A percentile compares a stretch with the other conserved stretches of the same genome.
Evolutionary conservation across 2,329 filamentous ascomycete genomes (phyloP).

Genomic region (Aspergillus ustus): DNA sequence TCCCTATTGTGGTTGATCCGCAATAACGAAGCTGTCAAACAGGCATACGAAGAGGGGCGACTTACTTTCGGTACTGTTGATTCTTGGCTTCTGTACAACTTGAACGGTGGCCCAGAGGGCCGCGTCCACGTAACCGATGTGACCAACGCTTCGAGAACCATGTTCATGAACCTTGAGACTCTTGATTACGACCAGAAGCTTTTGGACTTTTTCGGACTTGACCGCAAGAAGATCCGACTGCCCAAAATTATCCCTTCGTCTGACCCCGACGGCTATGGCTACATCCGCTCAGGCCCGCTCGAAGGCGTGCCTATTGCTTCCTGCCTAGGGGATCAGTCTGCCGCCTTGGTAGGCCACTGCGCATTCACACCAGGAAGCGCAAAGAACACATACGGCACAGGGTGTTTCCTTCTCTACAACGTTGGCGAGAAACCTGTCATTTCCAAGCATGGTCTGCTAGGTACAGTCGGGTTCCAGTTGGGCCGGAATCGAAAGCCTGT

Average conservation of each 20-base stretch:
- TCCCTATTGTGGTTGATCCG: constrained; percentile 83
- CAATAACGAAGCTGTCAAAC: constrained; percentile 69
- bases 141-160: constrained; percentile 86
- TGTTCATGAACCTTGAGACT: constrained; percentile 90
- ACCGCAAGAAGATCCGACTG: constrained; percentile 71
- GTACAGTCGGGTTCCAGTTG: constrained; percentile 88
- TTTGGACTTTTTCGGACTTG: constrained; percentile 78
- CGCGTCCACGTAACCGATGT: constrained; percentile 81
- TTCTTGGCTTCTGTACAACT: constrained; percentile 82
- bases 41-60: constrained; percentile 75
- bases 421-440: constrained; percentile 84
- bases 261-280: constrained; percentile 72
- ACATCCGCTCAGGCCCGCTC: constrained; percentile 67
- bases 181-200: constrained; percentile 79
- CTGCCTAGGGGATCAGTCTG: constrained; percentile 84
- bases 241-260: constrained; percentile 86
- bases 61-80: constrained; percentile 88
- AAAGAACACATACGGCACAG: constrained; percentile 91
- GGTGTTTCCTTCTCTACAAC: constrained; percentile 88
- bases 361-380: constrained; percentile 81
- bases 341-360: constrained; percentile 82
- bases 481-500: constrained; percentile 69
- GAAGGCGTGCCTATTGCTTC: constrained; percentile 77
- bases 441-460: constrained; percentile 78
- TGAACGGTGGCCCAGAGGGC: constrained; percentile 71